Percentiles rank a stretch among this genome's conserved stretches.
These are phyloP conservation scores for Tausonia pullulans DNA, from an alignment of 1,284 basidiomycete genomes.

Conservation along the genomic window DNA sequence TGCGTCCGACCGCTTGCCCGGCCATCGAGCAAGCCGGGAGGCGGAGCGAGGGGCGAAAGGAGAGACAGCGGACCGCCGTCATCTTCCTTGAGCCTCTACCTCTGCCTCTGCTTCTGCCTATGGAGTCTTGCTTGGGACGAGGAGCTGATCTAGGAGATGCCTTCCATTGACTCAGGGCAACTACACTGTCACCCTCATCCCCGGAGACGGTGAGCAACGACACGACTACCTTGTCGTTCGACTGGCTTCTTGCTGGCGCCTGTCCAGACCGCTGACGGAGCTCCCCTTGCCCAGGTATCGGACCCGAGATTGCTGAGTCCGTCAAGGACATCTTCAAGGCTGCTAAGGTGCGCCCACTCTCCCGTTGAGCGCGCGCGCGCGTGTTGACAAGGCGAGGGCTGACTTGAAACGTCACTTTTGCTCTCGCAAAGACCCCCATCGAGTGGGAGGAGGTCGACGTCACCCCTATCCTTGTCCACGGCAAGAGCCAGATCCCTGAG, in stretches of 20 bases:
- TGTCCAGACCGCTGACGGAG: no score
- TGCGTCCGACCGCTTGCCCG: constrained; percentile 29
- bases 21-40: no score
- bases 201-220: constrained; percentile 25
- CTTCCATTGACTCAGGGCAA: constrained; percentile 55
- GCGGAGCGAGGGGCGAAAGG: no score
- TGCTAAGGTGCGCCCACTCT: constrained; percentile 50
- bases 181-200: constrained; percentile 38
- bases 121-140: no score
- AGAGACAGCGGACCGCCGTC: no score
- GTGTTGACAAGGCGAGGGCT: no score
- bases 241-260: constrained; percentile 3
- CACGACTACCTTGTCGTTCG: not conserved
- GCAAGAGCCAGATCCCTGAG: constrained; percentile 95
- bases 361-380: no score
- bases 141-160: no score
- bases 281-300: constrained; percentile 46
- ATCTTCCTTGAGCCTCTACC: no score
- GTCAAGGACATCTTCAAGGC: constrained; percentile 88
- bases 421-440: constrained; percentile 62
- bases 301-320: constrained; percentile 93
- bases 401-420: not conserved
- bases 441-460: constrained; percentile 99
- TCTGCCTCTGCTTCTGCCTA: no score
- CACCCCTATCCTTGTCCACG: constrained; percentile 82